phyloP scores from a whole-genome alignment of 2,329 filamentous ascomycete species.

The Bimuria novae-zelandiae region DNA sequence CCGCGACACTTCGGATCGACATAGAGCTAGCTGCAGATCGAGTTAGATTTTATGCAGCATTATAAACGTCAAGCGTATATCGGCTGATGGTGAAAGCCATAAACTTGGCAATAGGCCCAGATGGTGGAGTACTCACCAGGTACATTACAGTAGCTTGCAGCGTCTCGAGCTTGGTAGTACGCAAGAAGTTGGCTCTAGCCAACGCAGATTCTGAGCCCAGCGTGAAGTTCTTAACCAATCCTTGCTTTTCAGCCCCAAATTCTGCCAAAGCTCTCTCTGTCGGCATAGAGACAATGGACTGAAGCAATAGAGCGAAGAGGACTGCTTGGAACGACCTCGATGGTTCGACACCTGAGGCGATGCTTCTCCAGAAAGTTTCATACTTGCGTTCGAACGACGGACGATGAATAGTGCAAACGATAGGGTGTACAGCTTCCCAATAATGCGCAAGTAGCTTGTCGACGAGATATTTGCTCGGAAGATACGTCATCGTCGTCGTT shows the following conservation, averaged over 20 bases:
- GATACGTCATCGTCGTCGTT: slow-evolving; percentile 59
- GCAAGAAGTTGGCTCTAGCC: slow-evolving; percentile 70
- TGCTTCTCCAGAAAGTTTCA: slow-evolving; percentile 66
- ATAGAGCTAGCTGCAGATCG: slow-evolving; percentile 60
- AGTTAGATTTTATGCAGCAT: slow-evolving; percentile 47
- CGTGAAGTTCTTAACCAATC: slow-evolving; percentile 59
- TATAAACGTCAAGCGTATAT: slow-evolving; percentile 3
- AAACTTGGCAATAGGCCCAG: neutral
- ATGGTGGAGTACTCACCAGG: slow-evolving; percentile 56
- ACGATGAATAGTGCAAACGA: slow-evolving; percentile 70
- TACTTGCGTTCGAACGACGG: slow-evolving; percentile 70
- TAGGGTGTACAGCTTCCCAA: slow-evolving; percentile 68
- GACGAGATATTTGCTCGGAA: slow-evolving; percentile 63
- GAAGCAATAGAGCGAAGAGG: slow-evolving; percentile 71
- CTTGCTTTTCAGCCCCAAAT: slow-evolving; percentile 61
- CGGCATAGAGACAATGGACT: slow-evolving; percentile 68
- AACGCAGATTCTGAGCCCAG: slow-evolving; percentile 70
- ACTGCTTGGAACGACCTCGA: slow-evolving; percentile 68
- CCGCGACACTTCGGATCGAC: slow-evolving; percentile 71
- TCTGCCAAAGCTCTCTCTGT: slow-evolving; percentile 57
- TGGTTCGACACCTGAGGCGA: slow-evolving; percentile 64
- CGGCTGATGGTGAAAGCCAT: neutral
- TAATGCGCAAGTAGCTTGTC: slow-evolving; percentile 70
- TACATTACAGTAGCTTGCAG: slow-evolving; percentile 80
- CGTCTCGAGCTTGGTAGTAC: slow-evolving; percentile 73